Conservation (phyloP, 2,329 filamentous ascomycete species). For the Cadophora sp. region DNA sequence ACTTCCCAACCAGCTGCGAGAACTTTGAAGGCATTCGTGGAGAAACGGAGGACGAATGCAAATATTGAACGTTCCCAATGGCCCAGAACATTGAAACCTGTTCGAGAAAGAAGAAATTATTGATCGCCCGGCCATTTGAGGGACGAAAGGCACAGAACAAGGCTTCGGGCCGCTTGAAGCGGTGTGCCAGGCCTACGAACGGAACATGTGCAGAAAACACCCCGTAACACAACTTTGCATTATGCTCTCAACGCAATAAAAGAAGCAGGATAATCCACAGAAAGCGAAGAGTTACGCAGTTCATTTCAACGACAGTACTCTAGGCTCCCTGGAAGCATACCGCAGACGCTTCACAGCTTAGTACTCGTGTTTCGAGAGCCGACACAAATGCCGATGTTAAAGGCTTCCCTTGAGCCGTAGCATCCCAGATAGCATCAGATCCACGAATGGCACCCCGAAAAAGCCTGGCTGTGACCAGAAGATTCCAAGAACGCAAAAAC, state of each 20-base stretch:
- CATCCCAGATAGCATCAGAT: background rate
- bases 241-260: background rate
- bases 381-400: background rate
- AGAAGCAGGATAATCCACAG: background rate
- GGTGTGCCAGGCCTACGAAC: background rate
- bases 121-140: too few relatives aligned
- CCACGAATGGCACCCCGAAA: background rate
- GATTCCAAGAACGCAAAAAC: background rate
- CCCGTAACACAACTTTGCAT: background rate
- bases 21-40: background rate
- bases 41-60: background rate
- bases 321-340: background rate
- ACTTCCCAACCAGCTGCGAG: too few relatives aligned
- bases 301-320: background rate
- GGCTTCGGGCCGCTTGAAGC: background rate
- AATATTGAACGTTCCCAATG: background rate
- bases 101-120: background rate
- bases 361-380: too few relatives aligned
- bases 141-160: background rate
- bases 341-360: background rate
- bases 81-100: background rate
- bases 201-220: background rate
- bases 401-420: background rate
- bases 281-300: background rate
- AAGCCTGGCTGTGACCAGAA: background rate